Evolutionary conservation across 78 protist species (phyloP).

Genomic region (Dictyostelium brefeldianum): DNA sequence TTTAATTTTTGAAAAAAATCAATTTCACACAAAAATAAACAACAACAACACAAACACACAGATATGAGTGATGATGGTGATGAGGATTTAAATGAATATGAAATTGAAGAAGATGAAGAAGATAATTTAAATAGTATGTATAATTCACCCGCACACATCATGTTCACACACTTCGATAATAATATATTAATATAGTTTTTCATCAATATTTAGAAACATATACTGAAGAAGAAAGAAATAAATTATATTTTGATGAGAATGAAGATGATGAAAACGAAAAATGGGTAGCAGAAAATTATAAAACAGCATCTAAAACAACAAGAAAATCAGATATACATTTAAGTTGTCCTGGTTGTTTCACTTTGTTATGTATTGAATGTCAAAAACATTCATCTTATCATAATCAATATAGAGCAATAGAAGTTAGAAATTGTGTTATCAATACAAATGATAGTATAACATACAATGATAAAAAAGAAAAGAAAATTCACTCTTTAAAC

Average conservation of each 20-base stretch:
- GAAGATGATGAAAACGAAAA: conserved; percentile 71
- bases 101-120: not conserved
- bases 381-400: conserved; percentile 76
- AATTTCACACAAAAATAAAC: too few relatives aligned
- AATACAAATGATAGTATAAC: not conserved
- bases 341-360: conserved; percentile 88
- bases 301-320: not conserved
- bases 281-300: conserved; percentile 34
- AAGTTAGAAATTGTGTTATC: conserved; percentile 77
- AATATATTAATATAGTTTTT: too few relatives aligned
- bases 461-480: conserved; percentile 26
- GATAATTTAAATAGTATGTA: not conserved
- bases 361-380: conserved; percentile 79
- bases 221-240: conserved; percentile 46
- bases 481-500: not conserved
- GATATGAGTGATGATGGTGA: not conserved
- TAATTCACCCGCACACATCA: too few relatives aligned
- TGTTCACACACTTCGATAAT: too few relatives aligned
- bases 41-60: too few relatives aligned
- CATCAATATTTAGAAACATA: not conserved
- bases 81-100: not conserved
- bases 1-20: not conserved
- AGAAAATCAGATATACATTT: conserved; percentile 48
- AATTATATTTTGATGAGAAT: conserved; percentile 31
- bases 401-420: conserved; percentile 87